A percentile compares a stretch with the other conserved stretches of the same genome.
Evolutionary conservation across 805 yeast genomes (phyloP).

Genomic region (Komagataella kurtzmanii): DNA sequence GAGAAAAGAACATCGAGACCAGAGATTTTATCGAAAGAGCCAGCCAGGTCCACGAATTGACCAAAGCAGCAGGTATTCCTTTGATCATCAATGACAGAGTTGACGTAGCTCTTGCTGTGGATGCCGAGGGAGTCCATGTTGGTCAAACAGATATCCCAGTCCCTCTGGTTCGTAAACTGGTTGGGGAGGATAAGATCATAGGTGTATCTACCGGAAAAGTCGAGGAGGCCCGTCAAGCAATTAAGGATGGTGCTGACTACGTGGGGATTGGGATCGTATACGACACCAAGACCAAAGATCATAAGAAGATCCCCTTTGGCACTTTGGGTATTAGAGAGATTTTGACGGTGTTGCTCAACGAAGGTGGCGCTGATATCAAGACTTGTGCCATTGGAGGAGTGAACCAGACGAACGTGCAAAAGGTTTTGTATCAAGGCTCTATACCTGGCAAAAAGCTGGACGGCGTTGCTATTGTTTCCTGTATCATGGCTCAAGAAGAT

Average conservation of each 20-base stretch:
- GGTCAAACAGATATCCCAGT: slow-evolving; percentile 85
- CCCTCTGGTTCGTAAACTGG: slow-evolving; percentile 36
- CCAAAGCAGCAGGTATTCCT: slow-evolving; percentile 50
- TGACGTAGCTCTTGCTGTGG: slow-evolving; percentile 82
- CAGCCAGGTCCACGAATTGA: slow-evolving; percentile 40
- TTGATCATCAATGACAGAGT: slow-evolving; percentile 76
- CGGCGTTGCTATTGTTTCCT: slow-evolving; percentile 87
- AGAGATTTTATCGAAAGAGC: slow-evolving; percentile 56
- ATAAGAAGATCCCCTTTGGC: slow-evolving; percentile 49
- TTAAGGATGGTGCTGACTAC: slow-evolving; percentile 46
- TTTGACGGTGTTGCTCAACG: slow-evolving; percentile 29
- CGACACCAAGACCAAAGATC: slow-evolving; percentile 57
- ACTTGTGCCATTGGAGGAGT: slow-evolving; percentile 79
- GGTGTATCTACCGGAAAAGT: slow-evolving; percentile 64
- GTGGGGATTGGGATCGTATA: slow-evolving; percentile 78
- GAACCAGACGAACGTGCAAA: slow-evolving; percentile 45
- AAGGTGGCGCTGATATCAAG: slow-evolving; percentile 22
- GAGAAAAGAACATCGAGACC: slow-evolving; percentile 69
- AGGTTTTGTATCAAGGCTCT: slow-evolving; percentile 38
- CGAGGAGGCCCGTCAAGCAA: slow-evolving; percentile 39
- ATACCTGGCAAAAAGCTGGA: slow-evolving; percentile 36
- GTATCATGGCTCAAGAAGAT: slow-evolving; percentile 53
- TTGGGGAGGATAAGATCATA: slow-evolving; percentile 64
- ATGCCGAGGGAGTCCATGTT: slow-evolving; percentile 85
- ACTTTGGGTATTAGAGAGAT: slow-evolving; percentile 48